These are phyloP conservation scores for Xylaria longipes DNA, from an alignment of 495 filamentous ascomycete species.

Conservation along the genomic window DNA sequence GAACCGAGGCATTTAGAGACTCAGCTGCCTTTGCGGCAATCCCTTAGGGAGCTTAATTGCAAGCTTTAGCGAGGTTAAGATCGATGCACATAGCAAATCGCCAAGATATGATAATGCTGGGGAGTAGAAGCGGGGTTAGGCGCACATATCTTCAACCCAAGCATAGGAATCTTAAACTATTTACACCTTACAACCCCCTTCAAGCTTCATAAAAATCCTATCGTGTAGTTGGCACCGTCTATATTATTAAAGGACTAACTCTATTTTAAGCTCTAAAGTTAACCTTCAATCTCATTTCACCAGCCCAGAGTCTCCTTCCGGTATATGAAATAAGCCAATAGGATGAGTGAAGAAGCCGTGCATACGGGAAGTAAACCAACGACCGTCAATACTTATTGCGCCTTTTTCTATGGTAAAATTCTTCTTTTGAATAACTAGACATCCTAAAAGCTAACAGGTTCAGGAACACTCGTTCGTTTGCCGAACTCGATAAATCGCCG, in stretches of 20 bases:
- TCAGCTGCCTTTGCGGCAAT: not conserved
- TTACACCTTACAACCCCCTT: not conserved
- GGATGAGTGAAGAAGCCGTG: not conserved
- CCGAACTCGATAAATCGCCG: not conserved
- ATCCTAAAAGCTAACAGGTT: not conserved
- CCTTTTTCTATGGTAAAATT: not conserved
- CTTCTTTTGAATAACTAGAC: not conserved
- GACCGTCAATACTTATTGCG: not conserved
- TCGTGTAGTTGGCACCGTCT: no score
- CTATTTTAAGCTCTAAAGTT: not conserved
- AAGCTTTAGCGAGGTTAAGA: not conserved
- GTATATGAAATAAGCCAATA: no score
- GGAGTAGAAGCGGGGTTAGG: not conserved
- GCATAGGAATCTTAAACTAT: not conserved
- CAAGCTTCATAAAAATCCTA: no score
- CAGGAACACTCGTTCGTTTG: not conserved
- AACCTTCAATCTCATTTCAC: not conserved
- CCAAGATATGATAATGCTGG: not conserved
- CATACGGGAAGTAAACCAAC: not conserved
- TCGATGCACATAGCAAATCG: not conserved
- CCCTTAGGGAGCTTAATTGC: not conserved
- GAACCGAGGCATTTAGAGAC: not conserved
- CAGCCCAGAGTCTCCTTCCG: no score
- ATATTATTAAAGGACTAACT: no score
- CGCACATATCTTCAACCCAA: not conserved